Conservation (phyloP, 2,329 filamentous ascomycete genomes). For the Aspergillus fumigatiaffinis region DNA sequence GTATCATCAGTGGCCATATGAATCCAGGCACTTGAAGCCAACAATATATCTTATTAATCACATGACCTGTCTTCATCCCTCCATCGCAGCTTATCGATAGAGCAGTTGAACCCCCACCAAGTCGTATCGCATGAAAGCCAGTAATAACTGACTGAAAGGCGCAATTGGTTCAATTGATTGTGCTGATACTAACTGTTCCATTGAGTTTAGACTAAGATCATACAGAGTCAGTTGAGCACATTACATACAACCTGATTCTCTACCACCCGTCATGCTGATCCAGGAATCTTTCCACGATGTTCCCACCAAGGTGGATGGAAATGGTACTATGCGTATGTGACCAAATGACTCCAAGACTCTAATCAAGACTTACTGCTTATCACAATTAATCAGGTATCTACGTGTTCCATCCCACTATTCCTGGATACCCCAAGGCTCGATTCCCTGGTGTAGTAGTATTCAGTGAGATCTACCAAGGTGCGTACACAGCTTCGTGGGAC, state of each 20-base stretch:
- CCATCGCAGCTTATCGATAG: background rate
- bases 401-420: conserved; percentile 79
- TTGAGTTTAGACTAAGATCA: background rate
- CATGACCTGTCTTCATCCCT: background rate
- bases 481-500: conserved; percentile 3
- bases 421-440: conserved; percentile 81
- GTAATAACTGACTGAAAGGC: background rate
- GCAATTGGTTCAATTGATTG: background rate
- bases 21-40: background rate
- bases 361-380: background rate
- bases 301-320: conserved; percentile 34
- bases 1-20: no score
- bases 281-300: conserved; percentile 36
- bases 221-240: background rate
- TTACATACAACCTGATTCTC: background rate
- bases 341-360: background rate
- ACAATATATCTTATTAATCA: background rate
- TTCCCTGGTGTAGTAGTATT: conserved; percentile 88
- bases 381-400: conserved; percentile 64
- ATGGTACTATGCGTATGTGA: conserved; percentile 36
- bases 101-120: background rate
- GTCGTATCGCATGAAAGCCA: background rate
- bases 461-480: conserved; percentile 94
- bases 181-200: background rate
- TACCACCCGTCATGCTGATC: conserved; percentile 29